Base-by-base conservation (phyloP, 306 rosid genomes). In the Malus sieversii region DNA sequence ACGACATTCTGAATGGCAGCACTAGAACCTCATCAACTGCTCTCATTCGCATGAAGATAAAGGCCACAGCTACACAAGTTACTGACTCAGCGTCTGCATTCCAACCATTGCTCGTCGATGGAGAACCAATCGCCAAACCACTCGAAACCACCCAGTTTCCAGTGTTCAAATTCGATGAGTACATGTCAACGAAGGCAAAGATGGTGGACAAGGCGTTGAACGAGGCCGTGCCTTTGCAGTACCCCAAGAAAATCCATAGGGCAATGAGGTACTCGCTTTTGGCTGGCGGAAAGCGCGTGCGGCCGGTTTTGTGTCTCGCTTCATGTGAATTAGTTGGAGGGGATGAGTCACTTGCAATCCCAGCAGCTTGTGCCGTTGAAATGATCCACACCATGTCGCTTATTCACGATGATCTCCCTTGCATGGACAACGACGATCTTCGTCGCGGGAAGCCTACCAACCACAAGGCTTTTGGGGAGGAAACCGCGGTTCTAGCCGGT, bases 311-410 rank as follows among this genome's bases (percentile, higher is more conserved):
- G 45, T 84, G 76, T n/a, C 44, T 84, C 10, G 79, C 87, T 67
- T 71, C 83, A 0, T 84, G 83, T 62, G 85, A 84, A 48, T 57
- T 78, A 8, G 87, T 81, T 10, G 85, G 87, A 77, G 87, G 85
- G 40, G 78, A 78, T 13, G 79, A 84, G 66, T 70, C 76, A 13
- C n/a, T 63, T 2, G 77, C 79, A 22, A 52, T 71, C 14, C 76
- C 85, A 13, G 22, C 80, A 40, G 81, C 87, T 33, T 84, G 85
- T 32, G 87, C 81, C 8, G 33, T 78, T 60, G 85, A 84, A 72
- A 84, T 84, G 81, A 68, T 78, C 63, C 78, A 74, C 25, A 84
- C 80, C 44, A 63, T 75, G 80, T 58, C 83, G 38, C 57, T 84
- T 4, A 78, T 75, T 68, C 84, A 78, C 14, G 85, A 85, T 15